Percentiles rank a stretch among this genome's conserved stretches.
Evolutionary conservation across 345 rosid species (phyloP).

Genomic region (Erodium maritimum): DNA sequence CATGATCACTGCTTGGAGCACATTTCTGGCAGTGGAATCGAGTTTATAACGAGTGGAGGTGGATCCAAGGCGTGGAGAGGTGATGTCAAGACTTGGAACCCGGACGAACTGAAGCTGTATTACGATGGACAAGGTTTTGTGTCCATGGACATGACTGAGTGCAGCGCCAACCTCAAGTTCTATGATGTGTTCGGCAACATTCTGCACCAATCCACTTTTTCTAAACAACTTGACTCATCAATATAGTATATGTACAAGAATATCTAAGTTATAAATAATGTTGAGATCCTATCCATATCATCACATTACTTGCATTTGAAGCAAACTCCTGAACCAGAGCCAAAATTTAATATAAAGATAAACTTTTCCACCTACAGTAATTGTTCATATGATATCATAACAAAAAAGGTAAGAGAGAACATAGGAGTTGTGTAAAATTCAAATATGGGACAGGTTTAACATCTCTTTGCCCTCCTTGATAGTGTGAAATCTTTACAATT

Average conservation of each 20-base stretch:
- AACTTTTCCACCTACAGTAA: no score
- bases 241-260: no score
- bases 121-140: constrained; percentile 77
- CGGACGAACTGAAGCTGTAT: constrained; percentile 47
- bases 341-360: no score
- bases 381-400: constrained; percentile 9
- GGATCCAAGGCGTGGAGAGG: constrained; percentile 90
- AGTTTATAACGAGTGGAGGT: constrained; percentile 64
- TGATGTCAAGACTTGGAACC: constrained; percentile 24
- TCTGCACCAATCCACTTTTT: constrained; percentile 33
- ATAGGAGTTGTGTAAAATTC: constrained; percentile 13
- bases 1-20: constrained; percentile 85
- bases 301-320: no score
- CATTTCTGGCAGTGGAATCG: constrained; percentile 44
- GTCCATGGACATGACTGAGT: constrained; percentile 31
- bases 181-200: constrained; percentile 45
- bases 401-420: constrained; percentile 9
- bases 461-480: no score
- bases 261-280: no score
- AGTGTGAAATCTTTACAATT: no score
- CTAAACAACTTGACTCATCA: constrained; percentile 10
- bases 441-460: constrained; percentile 9
- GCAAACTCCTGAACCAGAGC: no score
- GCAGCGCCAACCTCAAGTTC: constrained; percentile 17
- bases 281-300: no score